Evolutionary conservation across 805 yeast species (phyloP), one percentile per base, ranked within the genome.

Genomic region (Starmerella etchellsii): DNA sequence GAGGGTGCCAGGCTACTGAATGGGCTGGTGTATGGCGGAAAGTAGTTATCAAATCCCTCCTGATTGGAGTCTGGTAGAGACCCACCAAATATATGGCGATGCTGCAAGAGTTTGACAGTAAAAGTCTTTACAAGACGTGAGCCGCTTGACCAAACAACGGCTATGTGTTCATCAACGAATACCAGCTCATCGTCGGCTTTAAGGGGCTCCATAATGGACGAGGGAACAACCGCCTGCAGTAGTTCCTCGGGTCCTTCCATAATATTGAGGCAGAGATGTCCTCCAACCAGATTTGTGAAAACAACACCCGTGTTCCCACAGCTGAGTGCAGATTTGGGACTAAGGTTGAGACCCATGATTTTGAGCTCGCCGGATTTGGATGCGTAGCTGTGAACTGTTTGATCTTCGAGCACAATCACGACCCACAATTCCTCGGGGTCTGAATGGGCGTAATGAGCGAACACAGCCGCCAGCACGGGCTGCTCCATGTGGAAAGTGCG

Each of bases 201-300:
- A n/a, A 47, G 28, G 3, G 49, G 49, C 4, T 43, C 36, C 31
- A 36, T 29, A 2, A 40, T 19, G 3, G 44, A 36, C 3, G 51
- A 46, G 3, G 47, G 47, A 13, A 37, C 44, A 1, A 47, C 36
- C 8, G 32, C 32, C 13, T 31, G 31, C 19, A 33, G 32, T n/a
- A 47, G 36, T 19, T 32, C 39, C 33, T 47, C 42, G 9, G 51
- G 51, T 16, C 41, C 42, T 19, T 33, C 36, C 22, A 47, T 29
- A 14, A 47, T 15, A n/a, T 14, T 15, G 15, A 45, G 13, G 8
- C 22, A 14, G 9, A 42, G 29, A 5, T 19, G 22, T 2, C 26
- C n/a, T 5, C 28, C 23, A 22, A 19, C 16, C 9, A 1, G 16
- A 19, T 25, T 22, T 5, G 49, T 39, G 33, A 47, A 26, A 8